Percentiles rank a stretch among this genome's conserved stretches.
phyloP scores from a whole-genome alignment of 371 early-diverging fungal genomes.

The Umbelopsis sp. region DNA sequence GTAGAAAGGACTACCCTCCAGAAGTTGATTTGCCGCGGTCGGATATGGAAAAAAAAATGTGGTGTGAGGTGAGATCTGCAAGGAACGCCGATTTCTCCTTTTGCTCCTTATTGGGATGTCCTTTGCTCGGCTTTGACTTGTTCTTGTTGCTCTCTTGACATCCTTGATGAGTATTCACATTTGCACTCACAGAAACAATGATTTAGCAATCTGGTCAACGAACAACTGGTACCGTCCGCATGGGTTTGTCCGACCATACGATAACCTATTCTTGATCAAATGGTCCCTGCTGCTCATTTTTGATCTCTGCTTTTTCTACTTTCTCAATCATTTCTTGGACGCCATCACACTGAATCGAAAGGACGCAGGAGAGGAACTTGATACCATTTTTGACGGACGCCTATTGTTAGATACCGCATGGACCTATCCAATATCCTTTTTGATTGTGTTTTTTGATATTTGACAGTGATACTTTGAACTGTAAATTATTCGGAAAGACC shows the following conservation, averaged over 20 bases:
- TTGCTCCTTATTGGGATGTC: constrained; percentile 11
- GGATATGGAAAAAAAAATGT: neutral
- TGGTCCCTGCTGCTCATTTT: constrained; percentile 51
- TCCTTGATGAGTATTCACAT: constrained; percentile 1
- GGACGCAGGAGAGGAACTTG: neutral
- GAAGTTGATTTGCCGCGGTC: neutral
- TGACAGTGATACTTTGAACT: constrained; percentile 20
- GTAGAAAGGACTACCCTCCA: neutral
- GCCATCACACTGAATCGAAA: constrained; percentile 12
- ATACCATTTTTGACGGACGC: constrained; percentile 8
- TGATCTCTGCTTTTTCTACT: constrained; percentile 47
- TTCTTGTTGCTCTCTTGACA: neutral
- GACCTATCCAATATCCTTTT: constrained; percentile 31
- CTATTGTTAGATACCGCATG: constrained; percentile 26
- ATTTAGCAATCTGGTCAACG: constrained; percentile 32
- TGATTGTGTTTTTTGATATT: neutral
- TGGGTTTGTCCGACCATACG: constrained; percentile 65
- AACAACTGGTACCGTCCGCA: constrained; percentile 66
- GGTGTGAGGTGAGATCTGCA: constrained; percentile 12
- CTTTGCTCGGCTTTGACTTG: neutral
- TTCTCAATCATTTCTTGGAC: constrained; percentile 38
- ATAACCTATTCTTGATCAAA: constrained; percentile 57
- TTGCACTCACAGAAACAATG: constrained; percentile 12
- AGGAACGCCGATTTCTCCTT: neutral
- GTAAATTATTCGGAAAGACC: constrained; percentile 24